Evolutionary conservation across 176 grass and related monocot species (phyloP).

Genomic region (Thinopyrum elongatum): DNA sequence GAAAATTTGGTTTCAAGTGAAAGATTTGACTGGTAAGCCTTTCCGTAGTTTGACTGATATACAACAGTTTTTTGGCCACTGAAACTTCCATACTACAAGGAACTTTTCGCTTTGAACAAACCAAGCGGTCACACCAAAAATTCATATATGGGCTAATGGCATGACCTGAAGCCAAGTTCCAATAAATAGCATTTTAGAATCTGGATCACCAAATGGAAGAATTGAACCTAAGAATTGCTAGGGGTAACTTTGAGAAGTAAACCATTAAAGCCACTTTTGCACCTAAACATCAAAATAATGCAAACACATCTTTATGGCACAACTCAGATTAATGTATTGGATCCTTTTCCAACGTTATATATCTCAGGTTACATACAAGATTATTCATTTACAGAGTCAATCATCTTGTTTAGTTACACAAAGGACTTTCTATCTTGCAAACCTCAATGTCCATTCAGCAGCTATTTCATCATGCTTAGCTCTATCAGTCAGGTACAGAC

Average conservation of each 20-base stretch:
- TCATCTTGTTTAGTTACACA: constrained; percentile 29
- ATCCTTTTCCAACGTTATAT: constrained; percentile 23
- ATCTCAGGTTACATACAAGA: constrained; percentile 17
- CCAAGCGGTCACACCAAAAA: neutral
- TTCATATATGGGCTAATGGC: neutral
- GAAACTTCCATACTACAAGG: neutral
- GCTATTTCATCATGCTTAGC: constrained; percentile 75
- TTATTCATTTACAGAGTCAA: constrained; percentile 32
- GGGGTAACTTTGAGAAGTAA: constrained; percentile 6
- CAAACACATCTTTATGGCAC: constrained; percentile 23
- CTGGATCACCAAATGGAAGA: neutral
- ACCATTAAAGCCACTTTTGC: neutral
- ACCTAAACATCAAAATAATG: constrained; percentile 13
- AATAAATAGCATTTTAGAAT: neutral
- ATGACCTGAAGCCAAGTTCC: neutral
- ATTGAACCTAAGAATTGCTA: neutral
- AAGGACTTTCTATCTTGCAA: constrained; percentile 62
- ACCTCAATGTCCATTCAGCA: constrained; percentile 88
- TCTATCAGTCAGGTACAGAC: constrained; percentile 67
- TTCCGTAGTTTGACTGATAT: constrained; percentile 21
- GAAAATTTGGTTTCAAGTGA: constrained; percentile 44
- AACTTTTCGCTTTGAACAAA: neutral
- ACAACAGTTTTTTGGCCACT: neutral
- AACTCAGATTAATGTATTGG: constrained; percentile 29
- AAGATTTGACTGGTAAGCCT: constrained; percentile 27